Conservation (phyloP, 2,329 filamentous ascomycete genomes). For the Sporothrix phasma region DNA sequence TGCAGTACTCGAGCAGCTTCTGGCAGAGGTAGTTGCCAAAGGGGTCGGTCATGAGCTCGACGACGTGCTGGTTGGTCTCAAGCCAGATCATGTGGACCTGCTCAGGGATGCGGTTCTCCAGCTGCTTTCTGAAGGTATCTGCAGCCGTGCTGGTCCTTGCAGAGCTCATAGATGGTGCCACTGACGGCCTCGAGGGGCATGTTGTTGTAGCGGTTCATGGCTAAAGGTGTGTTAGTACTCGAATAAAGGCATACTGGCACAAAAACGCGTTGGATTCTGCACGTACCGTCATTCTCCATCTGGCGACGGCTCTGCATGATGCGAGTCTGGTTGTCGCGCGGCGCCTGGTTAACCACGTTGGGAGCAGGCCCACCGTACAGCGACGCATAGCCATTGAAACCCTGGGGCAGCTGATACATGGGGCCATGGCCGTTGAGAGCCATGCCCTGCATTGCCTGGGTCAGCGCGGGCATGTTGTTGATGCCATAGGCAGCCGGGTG, state of each 20-base stretch:
- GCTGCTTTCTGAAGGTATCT: conserved; percentile 93
- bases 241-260: neutral
- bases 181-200: conserved; percentile 69
- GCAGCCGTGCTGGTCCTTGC: conserved; percentile 97
- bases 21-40: conserved; percentile 99
- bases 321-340: conserved; percentile 63
- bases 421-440: conserved; percentile 37
- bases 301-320: conserved; percentile 67
- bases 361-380: conserved; percentile 37
- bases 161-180: conserved; percentile 78
- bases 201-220: conserved; percentile 73
- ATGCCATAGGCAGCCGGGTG: conserved; percentile 29
- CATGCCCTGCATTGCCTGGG: conserved; percentile 60
- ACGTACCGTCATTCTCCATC: conserved; percentile 60
- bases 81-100: conserved; percentile 88
- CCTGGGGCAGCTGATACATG: conserved; percentile 46
- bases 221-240: conserved; percentile 31
- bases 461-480: conserved; percentile 47
- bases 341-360: conserved; percentile 30
- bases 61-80: conserved; percentile 86
- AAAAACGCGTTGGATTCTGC: neutral
- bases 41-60: conserved; percentile 97
- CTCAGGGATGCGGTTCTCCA: conserved; percentile 78
- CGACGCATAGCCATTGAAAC: conserved; percentile 47
- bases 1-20: conserved; percentile 92